Percentiles rank a stretch among this genome's conserved stretches.
phyloP scores from a whole-genome alignment of 768 basidiomycete genomes.

The Tephrocybe sp. region DNA sequence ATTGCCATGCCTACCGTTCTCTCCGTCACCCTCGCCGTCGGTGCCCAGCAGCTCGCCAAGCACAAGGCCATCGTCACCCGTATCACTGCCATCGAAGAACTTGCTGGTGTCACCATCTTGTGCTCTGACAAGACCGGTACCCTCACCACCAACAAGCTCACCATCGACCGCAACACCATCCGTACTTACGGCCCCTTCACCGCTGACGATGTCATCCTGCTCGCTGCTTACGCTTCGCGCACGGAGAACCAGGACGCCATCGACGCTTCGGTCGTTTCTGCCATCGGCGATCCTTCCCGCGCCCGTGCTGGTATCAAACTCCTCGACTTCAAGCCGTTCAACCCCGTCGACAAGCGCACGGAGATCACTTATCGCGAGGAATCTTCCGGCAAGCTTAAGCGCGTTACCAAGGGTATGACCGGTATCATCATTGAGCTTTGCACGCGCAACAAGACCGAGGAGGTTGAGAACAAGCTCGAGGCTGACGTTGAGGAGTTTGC shows the following conservation, averaged over 20 bases:
- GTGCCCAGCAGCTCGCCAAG: slow-evolving; percentile 97
- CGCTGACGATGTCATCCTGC: slow-evolving; percentile 87
- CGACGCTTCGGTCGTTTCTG: slow-evolving; percentile 80
- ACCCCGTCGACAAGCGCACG: slow-evolving; percentile 98
- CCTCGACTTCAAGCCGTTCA: slow-evolving; percentile 99
- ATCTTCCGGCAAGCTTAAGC: slow-evolving; percentile 92
- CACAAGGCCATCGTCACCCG: slow-evolving; percentile 99
- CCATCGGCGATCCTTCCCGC: slow-evolving; percentile 65
- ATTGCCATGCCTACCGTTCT: slow-evolving; percentile 99
- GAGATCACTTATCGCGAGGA: slow-evolving; percentile 98
- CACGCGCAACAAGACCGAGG: slow-evolving; percentile 94
- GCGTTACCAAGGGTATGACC: slow-evolving; percentile 99
- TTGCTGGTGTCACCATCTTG: slow-evolving; percentile 97
- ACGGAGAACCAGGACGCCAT: slow-evolving; percentile 99
- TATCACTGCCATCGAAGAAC: slow-evolving; percentile 98
- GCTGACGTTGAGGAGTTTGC: slow-evolving; percentile 96
- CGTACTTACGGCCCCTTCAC: slow-evolving; percentile 88
- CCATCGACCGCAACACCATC: slow-evolving; percentile 91
- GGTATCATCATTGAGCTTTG: slow-evolving; percentile 98
- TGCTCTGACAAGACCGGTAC: slow-evolving; percentile 99
- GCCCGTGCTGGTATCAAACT: slow-evolving; percentile 94
- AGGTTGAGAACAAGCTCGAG: slow-evolving; percentile 88
- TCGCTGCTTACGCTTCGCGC: slow-evolving; percentile 94
- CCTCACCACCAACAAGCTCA: slow-evolving; percentile 98
- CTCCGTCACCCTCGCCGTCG: slow-evolving; percentile 97